phyloP scores from a whole-genome alignment of 305 asterid species.

The Fraxinus platypoda region DNA sequence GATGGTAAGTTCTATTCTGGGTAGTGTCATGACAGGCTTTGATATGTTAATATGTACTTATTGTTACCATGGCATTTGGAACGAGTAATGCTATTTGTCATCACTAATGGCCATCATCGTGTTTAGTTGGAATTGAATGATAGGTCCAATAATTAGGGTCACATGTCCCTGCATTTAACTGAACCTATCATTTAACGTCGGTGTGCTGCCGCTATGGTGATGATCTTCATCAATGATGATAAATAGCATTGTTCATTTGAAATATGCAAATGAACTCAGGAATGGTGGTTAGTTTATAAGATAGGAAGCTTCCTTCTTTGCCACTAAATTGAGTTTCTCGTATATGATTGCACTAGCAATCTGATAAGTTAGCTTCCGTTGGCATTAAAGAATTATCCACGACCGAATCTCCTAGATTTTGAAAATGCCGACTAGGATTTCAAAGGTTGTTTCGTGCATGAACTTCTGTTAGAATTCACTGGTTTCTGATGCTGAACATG shows the following conservation, averaged over 20 bases:
- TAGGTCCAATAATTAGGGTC: no score
- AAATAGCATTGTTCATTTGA: neutral
- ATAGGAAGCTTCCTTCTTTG: neutral
- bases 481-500: neutral
- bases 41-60: neutral
- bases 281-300: neutral
- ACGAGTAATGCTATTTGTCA: neutral
- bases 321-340: neutral
- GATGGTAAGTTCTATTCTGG: slow-evolving; percentile 37
- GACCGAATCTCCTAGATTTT: neutral
- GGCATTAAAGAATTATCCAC: neutral
- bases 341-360: neutral
- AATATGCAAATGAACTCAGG: neutral
- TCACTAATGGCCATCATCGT: neutral
- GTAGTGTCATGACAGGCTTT: neutral
- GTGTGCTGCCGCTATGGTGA: neutral
- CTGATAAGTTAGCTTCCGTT: neutral
- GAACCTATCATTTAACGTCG: neutral
- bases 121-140: neutral
- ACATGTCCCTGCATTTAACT: no score
- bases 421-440: neutral
- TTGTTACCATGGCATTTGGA: neutral
- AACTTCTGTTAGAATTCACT: neutral
- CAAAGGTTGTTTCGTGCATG: neutral
- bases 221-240: neutral